Evolutionary conservation across 2,329 filamentous ascomycete species (phyloP).

Genomic region (Ascocoryne sarcoides): DNA sequence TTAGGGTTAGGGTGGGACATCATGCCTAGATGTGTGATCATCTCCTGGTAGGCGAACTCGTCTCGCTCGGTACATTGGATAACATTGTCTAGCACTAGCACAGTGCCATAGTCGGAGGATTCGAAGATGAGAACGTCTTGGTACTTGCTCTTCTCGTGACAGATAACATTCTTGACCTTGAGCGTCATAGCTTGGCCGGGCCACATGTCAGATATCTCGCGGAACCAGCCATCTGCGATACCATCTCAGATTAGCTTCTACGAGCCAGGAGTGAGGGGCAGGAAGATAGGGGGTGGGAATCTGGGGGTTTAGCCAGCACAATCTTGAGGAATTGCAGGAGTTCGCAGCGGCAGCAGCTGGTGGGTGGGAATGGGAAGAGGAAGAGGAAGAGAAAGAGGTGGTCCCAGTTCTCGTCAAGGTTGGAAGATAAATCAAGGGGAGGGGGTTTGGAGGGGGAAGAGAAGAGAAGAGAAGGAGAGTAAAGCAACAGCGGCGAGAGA

Average conservation of each 20-base stretch:
- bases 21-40: conserved; percentile 98
- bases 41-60: conserved; percentile 99
- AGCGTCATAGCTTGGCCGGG: conserved; percentile 97
- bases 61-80: conserved; percentile 98
- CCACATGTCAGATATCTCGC: conserved; percentile 98
- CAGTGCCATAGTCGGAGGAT: conserved; percentile 92
- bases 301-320: no score
- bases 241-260: conserved; percentile 10
- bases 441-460: conserved; percentile 4
- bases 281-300: no score
- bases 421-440: no score
- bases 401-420: no score
- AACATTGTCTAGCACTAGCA: conserved; percentile 96
- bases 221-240: conserved; percentile 93
- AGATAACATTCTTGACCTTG: conserved; percentile 93
- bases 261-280: no score
- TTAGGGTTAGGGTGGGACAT: conserved; percentile 97
- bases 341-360: no score
- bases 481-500: no score
- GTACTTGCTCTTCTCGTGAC: conserved; percentile 99
- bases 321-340: no score
- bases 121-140: conserved; percentile 99
- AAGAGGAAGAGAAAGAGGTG: no score
- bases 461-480: conserved; percentile 1
- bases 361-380: no score